Base-by-base conservation (phyloP, 129 eudicot species). In the Lactuca sativa region DNA sequence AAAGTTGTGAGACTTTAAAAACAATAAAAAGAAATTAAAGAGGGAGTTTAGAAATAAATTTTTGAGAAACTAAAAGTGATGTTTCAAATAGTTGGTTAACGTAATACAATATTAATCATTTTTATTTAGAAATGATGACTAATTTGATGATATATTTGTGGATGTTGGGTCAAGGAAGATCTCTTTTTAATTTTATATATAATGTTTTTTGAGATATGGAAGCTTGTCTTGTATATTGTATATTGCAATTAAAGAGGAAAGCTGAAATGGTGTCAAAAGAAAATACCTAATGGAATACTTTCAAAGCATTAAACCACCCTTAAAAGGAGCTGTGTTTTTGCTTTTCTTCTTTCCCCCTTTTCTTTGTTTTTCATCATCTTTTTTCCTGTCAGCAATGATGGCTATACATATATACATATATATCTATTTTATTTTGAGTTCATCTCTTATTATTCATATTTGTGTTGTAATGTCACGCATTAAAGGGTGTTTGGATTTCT, bases 181-280 rank as follows among this genome's bases (percentile, higher is more conserved):
- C 56, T 70, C 15, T 65, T 67, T 49, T 56, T 47, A 30, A 64
- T 21, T 11, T 44, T 56, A 12, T 68, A 36, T 40, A 72, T 62
- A 57, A 5, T 44, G 65, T 71, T 64, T 71, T 64, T 62, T 75
- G 16, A 37, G 66, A 73, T 62, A 63, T 66, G 58, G 81, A 74
- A 74, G 86, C 79, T 80, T 86, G 88, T 78, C 76, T 57, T 74
- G 63, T 63, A 70, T 70, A 72, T 69, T 69, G 43, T 79, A 54
- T 51, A 61, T 73, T 78, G 48, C 69, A 74, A 66, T 63, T 62
- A 82, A 82, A 78, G 82, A 70, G 56, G 68, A 88, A 88, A 84
- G 88, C 64, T 82, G 79, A 56, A 82, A 58, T 84, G 80, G 85
- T 84, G 82, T 77, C 64, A 71, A 84, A 87, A 81, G 79, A 64